phyloP scores from a whole-genome alignment of 192 early-diverging fungal genomes.

The Dimargaris cristalligena region DNA sequence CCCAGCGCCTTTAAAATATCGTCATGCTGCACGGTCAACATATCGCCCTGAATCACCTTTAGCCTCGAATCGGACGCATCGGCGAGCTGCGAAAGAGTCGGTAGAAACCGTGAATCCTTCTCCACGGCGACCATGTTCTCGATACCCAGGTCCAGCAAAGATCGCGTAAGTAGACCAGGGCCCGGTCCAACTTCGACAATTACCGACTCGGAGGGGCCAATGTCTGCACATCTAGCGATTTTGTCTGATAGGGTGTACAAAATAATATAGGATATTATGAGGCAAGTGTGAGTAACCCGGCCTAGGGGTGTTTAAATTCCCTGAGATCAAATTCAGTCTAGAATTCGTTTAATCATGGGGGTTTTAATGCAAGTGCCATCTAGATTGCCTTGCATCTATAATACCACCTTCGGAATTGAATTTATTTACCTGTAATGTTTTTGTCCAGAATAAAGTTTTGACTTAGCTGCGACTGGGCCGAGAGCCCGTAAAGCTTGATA shows the following conservation, averaged over 20 bases:
- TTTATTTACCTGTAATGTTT: constrained; percentile 51
- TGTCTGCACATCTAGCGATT: constrained; percentile 38
- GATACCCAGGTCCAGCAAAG: constrained; percentile 50
- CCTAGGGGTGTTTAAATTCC: too few species aligned
- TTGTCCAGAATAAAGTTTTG: constrained; percentile 74
- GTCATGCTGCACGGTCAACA: constrained; percentile 36
- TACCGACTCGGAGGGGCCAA: constrained; percentile 35
- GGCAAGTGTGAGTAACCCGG: too few species aligned
- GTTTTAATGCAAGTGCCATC: too few species aligned
- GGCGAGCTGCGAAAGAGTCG: constrained; percentile 50
- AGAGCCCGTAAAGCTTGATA: constrained; percentile 53
- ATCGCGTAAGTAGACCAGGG: constrained; percentile 57
- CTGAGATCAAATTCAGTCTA: too few species aligned
- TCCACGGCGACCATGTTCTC: constrained; percentile 49
- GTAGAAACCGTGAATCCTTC: constrained; percentile 53
- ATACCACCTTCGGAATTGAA: too few species aligned
- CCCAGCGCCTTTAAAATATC: constrained; percentile 23
- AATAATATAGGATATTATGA: too few species aligned
- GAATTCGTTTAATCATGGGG: too few species aligned
- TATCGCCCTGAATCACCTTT: constrained; percentile 42
- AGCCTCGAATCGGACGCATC: constrained; percentile 42
- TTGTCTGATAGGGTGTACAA: too few species aligned
- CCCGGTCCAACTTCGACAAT: constrained; percentile 68
- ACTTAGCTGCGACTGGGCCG: constrained; percentile 50
- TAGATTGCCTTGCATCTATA: too few species aligned